Conservation (phyloP, 176 grass and related monocot genomes). For the Musa schizocarpa region DNA sequence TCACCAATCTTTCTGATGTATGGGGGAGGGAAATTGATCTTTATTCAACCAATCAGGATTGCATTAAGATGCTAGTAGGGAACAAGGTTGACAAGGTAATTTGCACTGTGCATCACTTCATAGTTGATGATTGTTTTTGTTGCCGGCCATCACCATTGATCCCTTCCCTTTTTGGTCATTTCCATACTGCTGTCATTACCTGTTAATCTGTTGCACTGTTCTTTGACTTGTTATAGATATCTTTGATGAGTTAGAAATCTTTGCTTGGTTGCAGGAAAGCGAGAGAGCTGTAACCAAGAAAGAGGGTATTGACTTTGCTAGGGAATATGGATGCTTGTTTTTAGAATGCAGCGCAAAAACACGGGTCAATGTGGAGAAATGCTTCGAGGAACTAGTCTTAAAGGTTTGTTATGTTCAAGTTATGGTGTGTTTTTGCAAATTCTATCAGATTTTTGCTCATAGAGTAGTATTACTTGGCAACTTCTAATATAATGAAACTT, state of each 20-base stretch:
- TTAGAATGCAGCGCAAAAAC: slow-evolving; percentile 96
- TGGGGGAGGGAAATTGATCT: slow-evolving; percentile 97
- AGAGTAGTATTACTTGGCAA: no score
- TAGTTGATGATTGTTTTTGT: background rate
- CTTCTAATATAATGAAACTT: no score
- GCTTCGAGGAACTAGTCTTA: slow-evolving; percentile 89
- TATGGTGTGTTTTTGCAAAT: background rate
- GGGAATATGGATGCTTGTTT: slow-evolving; percentile 84
- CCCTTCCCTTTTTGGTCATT: background rate
- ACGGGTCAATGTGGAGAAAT: slow-evolving; percentile 77
- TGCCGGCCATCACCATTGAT: background rate
- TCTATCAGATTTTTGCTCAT: background rate
- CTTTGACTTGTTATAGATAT: background rate
- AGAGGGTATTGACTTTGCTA: slow-evolving; percentile 84
- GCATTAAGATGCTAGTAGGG: slow-evolving; percentile 96
- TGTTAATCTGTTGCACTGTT: background rate
- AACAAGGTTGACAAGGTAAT: slow-evolving; percentile 97
- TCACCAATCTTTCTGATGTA: slow-evolving; percentile 84
- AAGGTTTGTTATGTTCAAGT: slow-evolving; percentile 32
- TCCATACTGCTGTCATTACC: no score
- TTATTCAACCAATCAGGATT: slow-evolving; percentile 93
- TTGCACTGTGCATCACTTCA: no score
- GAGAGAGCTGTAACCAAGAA: slow-evolving; percentile 91
- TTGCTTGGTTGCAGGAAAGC: slow-evolving; percentile 56
- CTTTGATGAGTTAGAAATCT: background rate